A percentile compares a stretch with the other conserved stretches of the same genome.
phyloP scores from a whole-genome alignment of 1,284 basidiomycete genomes.

The Trichosporon inkin region DNA sequence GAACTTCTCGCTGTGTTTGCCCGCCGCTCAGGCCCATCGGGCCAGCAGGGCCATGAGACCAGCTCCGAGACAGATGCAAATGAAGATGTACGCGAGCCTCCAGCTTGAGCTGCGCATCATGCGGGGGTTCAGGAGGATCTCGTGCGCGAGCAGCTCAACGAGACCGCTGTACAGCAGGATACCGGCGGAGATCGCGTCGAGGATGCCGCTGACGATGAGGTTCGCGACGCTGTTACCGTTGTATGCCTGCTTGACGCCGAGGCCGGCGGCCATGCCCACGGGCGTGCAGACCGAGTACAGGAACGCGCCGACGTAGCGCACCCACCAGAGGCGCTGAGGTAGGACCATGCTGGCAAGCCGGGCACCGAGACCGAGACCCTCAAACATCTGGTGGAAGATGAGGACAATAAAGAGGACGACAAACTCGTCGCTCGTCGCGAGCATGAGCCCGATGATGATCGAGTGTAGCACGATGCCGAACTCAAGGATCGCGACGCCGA shows the following conservation, averaged over 20 bases:
- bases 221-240: conserved; percentile 72
- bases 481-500: conserved; percentile 57
- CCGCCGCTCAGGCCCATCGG: conserved; percentile 64
- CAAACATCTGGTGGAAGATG: conserved; percentile 89
- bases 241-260: conserved; percentile 75
- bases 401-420: conserved; percentile 83
- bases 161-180: conserved; percentile 85
- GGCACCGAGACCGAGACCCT: conserved; percentile 83
- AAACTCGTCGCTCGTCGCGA: conserved; percentile 79
- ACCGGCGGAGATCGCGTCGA: conserved; percentile 81
- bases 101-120: conserved; percentile 66
- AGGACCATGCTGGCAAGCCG: conserved; percentile 67
- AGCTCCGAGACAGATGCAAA: conserved; percentile 70
- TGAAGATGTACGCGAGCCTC: conserved; percentile 65
- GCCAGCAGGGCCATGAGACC: conserved; percentile 81
- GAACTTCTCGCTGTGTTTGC: too few species aligned
- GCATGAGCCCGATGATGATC: conserved; percentile 87
- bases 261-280: conserved; percentile 64
- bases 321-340: conserved; percentile 58
- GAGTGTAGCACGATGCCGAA: conserved; percentile 86
- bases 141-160: conserved; percentile 87
- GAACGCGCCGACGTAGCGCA: conserved; percentile 63
- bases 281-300: conserved; percentile 72
- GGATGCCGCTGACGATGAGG: conserved; percentile 72
- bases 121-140: conserved; percentile 80